Conservation (phyloP, 306 rosid species). For the Citrullus mucosospermus region DNA sequence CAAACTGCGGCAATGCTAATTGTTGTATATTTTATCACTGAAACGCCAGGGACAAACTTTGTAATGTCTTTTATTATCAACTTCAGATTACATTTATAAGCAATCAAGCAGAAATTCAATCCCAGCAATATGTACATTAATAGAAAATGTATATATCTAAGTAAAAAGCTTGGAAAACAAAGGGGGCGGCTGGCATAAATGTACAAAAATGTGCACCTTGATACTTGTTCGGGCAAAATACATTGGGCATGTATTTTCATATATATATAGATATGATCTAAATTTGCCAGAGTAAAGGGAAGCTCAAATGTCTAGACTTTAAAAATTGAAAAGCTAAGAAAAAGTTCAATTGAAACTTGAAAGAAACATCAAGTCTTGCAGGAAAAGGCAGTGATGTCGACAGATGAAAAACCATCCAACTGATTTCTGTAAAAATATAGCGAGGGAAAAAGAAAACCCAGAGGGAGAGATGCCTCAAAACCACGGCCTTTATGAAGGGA, state of each 20-base stretch:
- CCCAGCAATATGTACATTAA: not conserved
- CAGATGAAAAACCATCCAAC: constrained; percentile 26
- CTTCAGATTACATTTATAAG: not conserved
- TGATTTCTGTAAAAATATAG: not conserved
- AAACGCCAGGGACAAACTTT: not conserved
- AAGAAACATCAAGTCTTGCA: constrained; percentile 14
- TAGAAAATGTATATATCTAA: not conserved
- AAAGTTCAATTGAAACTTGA: constrained; percentile 4
- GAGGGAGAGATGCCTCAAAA: constrained; percentile 5
- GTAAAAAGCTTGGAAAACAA: not conserved
- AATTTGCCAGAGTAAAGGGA: constrained; percentile 29
- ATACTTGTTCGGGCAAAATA: not conserved
- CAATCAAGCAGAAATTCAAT: not conserved
- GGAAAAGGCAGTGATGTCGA: constrained; percentile 28
- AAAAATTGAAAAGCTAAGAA: constrained; percentile 13
- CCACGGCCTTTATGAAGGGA: not conserved
- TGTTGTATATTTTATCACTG: not conserved
- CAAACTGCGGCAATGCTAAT: rapidly evolving
- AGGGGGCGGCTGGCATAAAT: constrained; percentile 11
- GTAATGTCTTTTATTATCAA: not conserved
- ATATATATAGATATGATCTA: not conserved
- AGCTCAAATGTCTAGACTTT: constrained; percentile 21
- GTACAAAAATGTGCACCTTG: constrained; percentile 12
- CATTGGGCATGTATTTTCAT: not conserved
- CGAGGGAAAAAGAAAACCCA: not conserved